Conservation (phyloP, 23 red algal genomes). For the Gracilaria gracilis region DNA sequence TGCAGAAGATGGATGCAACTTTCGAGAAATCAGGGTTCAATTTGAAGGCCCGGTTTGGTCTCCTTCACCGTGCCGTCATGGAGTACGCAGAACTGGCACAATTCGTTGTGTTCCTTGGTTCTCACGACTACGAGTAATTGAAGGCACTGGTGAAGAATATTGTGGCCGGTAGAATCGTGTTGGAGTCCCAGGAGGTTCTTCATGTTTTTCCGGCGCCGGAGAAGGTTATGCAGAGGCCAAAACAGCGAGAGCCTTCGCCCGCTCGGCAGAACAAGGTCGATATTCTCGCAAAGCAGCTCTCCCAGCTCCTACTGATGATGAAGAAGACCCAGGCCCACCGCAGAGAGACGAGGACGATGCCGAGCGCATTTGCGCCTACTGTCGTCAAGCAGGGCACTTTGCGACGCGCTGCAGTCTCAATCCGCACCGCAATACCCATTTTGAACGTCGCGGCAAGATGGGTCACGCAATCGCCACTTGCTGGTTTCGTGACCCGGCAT, state of each 20-base stretch:
- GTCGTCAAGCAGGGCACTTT: background rate
- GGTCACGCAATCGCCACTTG: constrained; percentile 11
- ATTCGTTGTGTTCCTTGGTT: no score
- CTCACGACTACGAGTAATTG: no score
- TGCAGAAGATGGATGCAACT: background rate
- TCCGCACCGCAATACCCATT: constrained; percentile 9
- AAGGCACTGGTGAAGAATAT: no score
- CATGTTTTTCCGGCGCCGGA: no score
- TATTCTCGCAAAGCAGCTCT: no score
- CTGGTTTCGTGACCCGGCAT: constrained; percentile 2
- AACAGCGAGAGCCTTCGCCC: no score
- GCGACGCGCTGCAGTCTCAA: background rate
- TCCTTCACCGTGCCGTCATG: constrained; percentile 2
- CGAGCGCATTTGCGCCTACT: background rate
- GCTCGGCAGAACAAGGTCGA: no score
- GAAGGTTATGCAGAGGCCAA: no score
- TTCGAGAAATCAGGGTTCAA: constrained; percentile 37
- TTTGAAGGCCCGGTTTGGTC: constrained; percentile 13
- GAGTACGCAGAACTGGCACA: background rate
- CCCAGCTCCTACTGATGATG: constrained; percentile 1
- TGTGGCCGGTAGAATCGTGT: no score
- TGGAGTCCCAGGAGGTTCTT: no score
- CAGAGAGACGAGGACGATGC: background rate
- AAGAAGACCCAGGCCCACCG: background rate
- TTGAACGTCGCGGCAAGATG: constrained; percentile 8